phyloP scores from a whole-genome alignment of 2,329 filamentous ascomycete species.

The Diplocarpon rosae region DNA sequence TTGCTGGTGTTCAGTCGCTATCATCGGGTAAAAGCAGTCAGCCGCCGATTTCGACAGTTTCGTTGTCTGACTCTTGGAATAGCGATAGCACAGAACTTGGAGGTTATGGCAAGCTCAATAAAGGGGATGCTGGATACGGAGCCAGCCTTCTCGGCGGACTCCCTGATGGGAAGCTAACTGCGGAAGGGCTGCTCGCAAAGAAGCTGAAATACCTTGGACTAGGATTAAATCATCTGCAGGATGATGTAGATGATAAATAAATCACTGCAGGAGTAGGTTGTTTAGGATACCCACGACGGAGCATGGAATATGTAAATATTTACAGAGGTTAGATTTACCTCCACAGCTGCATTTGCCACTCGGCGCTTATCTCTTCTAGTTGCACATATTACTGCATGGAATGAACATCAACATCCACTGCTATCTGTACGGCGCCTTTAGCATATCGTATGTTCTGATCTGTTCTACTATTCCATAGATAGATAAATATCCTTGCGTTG shows the following conservation, averaged over 20 bases:
- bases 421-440: background rate
- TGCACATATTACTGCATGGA: conserved; percentile 1
- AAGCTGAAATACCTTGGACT: conserved; percentile 43
- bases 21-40: conserved; percentile 23
- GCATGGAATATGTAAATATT: conserved; percentile 7
- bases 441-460: too few species aligned
- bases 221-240: conserved; percentile 11
- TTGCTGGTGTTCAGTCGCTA: conserved; percentile 26
- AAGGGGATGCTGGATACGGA: conserved; percentile 53
- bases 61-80: conserved; percentile 19
- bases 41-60: conserved; percentile 27
- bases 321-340: background rate
- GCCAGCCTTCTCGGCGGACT: conserved; percentile 37
- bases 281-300: conserved; percentile 19
- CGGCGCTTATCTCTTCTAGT: conserved; percentile 1
- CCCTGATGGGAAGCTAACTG: conserved; percentile 32
- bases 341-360: background rate
- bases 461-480: background rate
- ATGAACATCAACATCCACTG: background rate
- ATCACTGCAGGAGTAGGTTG: conserved; percentile 18
- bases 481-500: background rate
- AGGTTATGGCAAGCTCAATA: conserved; percentile 56
- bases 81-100: conserved; percentile 22
- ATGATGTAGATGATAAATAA: conserved; percentile 12
- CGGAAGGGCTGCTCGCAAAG: conserved; percentile 60